phyloP scores from a whole-genome alignment of 1,284 basidiomycete species.

The Phlebopus sp. region DNA sequence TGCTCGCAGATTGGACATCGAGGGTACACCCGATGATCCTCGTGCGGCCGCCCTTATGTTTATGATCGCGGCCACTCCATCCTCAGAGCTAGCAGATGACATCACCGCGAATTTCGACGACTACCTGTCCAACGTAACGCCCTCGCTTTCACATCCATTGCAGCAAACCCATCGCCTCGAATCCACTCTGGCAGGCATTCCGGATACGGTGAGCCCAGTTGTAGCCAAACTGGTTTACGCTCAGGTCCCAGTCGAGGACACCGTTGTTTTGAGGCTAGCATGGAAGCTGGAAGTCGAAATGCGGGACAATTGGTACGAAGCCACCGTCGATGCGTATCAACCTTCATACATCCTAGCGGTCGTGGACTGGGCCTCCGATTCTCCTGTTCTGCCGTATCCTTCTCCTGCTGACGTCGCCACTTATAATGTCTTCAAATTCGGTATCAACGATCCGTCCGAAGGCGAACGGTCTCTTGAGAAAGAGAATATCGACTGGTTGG shows the following conservation, averaged over 20 bases:
- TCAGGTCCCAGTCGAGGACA: too few species aligned
- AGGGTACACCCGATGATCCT: too few species aligned
- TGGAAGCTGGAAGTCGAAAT: constrained; percentile 77
- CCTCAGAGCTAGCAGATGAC: too few species aligned
- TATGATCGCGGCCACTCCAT: too few species aligned
- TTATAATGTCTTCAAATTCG: constrained; percentile 74
- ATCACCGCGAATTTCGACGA: too few species aligned
- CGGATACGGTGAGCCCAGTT: too few species aligned
- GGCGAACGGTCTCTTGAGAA: constrained; percentile 29
- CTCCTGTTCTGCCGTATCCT: constrained; percentile 31
- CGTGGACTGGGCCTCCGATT: constrained; percentile 81
- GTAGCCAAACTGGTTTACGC: too few species aligned
- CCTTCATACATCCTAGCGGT: constrained; percentile 76
- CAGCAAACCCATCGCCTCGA: too few species aligned
- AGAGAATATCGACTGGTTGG: constrained; percentile 40
- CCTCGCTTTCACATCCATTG: too few species aligned
- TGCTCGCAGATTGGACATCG: neutral
- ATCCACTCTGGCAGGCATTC: too few species aligned
- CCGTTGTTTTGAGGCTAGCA: neutral
- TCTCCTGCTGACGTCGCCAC: constrained; percentile 36
- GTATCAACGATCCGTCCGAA: constrained; percentile 68
- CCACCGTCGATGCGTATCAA: constrained; percentile 57
- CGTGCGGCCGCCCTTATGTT: too few species aligned
- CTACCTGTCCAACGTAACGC: too few species aligned
- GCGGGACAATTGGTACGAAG: constrained; percentile 84